Percentiles rank a stretch among this genome's conserved stretches.
These are phyloP conservation scores for Cochlearia excelsa DNA, from an alignment of 345 rosid genomes.

Conservation along the genomic window DNA sequence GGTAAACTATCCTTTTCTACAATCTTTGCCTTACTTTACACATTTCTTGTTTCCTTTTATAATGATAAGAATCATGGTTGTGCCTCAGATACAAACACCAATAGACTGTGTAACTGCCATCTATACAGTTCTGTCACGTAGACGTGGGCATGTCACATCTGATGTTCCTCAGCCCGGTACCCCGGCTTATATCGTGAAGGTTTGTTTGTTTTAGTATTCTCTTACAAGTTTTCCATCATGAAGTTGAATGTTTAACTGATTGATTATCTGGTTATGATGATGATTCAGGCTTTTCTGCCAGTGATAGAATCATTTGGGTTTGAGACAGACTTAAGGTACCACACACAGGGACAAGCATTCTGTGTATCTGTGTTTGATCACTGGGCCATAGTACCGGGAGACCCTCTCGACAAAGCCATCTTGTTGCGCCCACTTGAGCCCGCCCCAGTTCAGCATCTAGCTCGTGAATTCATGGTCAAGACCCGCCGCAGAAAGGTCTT, in stretches of 20 bases:
- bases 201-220: slow-evolving; percentile 16
- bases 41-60: neutral
- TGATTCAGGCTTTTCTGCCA: slow-evolving; percentile 74
- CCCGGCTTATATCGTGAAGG: slow-evolving; percentile 95
- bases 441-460: slow-evolving; percentile 86
- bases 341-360: slow-evolving; percentile 93
- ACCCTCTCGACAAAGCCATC: slow-evolving; percentile 91
- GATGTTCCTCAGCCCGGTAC: slow-evolving; percentile 99
- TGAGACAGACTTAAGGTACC: slow-evolving; percentile 85
- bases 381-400: slow-evolving; percentile 93
- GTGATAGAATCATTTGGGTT: slow-evolving; percentile 91
- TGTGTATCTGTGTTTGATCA: slow-evolving; percentile 78
- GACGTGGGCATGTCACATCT: slow-evolving; percentile 96
- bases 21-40: neutral
- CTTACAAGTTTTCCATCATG: slow-evolving; percentile 4
- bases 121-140: slow-evolving; percentile 86
- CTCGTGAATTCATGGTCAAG: slow-evolving; percentile 57
- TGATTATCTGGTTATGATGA: neutral
- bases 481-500: slow-evolving; percentile 77
- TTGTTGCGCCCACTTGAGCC: slow-evolving; percentile 83
- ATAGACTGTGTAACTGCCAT: slow-evolving; percentile 93
- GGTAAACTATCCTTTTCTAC: slow-evolving; percentile 42
- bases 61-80: slow-evolving; percentile 9
- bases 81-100: slow-evolving; percentile 90
- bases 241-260: neutral